phyloP scores from a whole-genome alignment of 305 asterid species.

The Fraxinus albicans region DNA sequence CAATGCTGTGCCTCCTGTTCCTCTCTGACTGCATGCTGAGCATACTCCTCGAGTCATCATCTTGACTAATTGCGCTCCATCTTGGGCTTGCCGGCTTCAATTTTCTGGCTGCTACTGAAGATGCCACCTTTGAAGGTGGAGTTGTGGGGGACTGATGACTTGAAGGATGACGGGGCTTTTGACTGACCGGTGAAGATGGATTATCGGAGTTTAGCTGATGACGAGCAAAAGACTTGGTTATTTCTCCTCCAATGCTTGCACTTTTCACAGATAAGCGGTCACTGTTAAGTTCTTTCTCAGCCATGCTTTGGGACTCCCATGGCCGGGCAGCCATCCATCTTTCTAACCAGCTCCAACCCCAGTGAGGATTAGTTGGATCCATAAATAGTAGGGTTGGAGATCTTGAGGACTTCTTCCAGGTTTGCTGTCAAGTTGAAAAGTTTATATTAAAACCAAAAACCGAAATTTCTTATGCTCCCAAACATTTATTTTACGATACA shows the following conservation, averaged over 20 bases:
- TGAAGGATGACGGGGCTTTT: slow-evolving; percentile 37
- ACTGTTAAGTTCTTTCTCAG: slow-evolving; percentile 54
- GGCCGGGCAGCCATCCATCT: slow-evolving; percentile 86
- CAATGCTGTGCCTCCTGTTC: slow-evolving; percentile 86
- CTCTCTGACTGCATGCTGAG: slow-evolving; percentile 65
- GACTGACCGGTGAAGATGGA: slow-evolving; percentile 56
- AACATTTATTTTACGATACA: neutral
- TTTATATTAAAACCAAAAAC: neutral
- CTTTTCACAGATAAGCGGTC: slow-evolving; percentile 53
- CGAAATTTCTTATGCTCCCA: neutral
- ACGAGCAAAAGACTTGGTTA: slow-evolving; percentile 77
- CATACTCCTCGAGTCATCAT: slow-evolving; percentile 68
- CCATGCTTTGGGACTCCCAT: slow-evolving; percentile 44
- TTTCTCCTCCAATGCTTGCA: slow-evolving; percentile 51
- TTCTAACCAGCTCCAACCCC: slow-evolving; percentile 99
- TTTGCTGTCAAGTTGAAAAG: slow-evolving; percentile 57
- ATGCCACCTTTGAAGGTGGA: slow-evolving; percentile 40
- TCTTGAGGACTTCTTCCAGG: slow-evolving; percentile 81
- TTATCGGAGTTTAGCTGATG: slow-evolving; percentile 76
- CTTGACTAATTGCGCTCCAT: slow-evolving; percentile 54
- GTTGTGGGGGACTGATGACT: slow-evolving; percentile 47
- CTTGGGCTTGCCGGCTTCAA: slow-evolving; percentile 65
- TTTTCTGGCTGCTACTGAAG: slow-evolving; percentile 46
- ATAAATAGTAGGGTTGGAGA: slow-evolving; percentile 70
- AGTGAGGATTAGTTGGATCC: slow-evolving; percentile 96